A percentile compares a stretch with the other conserved stretches of the same genome.
These are phyloP conservation scores for Tolypocladium ophioglossoides DNA, from an alignment of 2,329 filamentous ascomycete genomes.

Conservation along the genomic window DNA sequence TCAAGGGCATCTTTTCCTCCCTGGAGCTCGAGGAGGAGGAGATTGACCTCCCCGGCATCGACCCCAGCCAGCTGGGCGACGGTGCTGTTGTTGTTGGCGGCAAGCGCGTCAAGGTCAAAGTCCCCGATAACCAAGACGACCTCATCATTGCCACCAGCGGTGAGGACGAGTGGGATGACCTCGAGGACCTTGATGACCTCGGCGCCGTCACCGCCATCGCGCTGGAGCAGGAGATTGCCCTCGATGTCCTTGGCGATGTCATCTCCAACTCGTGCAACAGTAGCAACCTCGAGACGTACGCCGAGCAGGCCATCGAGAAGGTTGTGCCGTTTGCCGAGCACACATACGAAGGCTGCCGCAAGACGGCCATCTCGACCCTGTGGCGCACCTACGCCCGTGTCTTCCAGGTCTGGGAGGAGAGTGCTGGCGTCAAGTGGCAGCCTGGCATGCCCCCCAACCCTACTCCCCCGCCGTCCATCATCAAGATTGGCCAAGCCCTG, in stretches of 20 bases:
- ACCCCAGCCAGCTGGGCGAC: conserved; percentile 52
- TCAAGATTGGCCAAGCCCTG: conserved; percentile 78
- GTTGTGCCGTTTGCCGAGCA: conserved; percentile 77
- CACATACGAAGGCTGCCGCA: conserved; percentile 85
- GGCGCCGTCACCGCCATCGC: conserved; percentile 80
- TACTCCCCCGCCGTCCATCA: conserved; percentile 66
- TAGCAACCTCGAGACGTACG: conserved; percentile 64
- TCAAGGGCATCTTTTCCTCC: conserved; percentile 72
- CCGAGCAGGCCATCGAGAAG: conserved; percentile 78
- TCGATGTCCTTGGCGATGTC: conserved; percentile 89
- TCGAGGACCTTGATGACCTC: conserved; percentile 74
- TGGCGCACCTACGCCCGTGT: conserved; percentile 91
- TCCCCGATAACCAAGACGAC: conserved; percentile 41
- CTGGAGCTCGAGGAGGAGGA: conserved; percentile 85
- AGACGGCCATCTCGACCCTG: conserved; percentile 80
- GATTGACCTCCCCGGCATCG: conserved; percentile 58
- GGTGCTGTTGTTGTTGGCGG: conserved; percentile 69
- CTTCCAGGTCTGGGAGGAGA: conserved; percentile 75
- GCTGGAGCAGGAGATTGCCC: conserved; percentile 93
- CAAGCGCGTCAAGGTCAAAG: conserved; percentile 74
- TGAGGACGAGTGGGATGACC: conserved; percentile 43
- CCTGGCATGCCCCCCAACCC: conserved; percentile 76
- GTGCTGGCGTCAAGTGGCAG: conserved; percentile 70
- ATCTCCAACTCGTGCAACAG: conserved; percentile 75
- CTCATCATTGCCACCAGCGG: conserved; percentile 46